Evolutionary conservation across 805 yeast species (phyloP), one percentile per base, ranked within the genome.

Genomic region (Candida michaelii): DNA sequence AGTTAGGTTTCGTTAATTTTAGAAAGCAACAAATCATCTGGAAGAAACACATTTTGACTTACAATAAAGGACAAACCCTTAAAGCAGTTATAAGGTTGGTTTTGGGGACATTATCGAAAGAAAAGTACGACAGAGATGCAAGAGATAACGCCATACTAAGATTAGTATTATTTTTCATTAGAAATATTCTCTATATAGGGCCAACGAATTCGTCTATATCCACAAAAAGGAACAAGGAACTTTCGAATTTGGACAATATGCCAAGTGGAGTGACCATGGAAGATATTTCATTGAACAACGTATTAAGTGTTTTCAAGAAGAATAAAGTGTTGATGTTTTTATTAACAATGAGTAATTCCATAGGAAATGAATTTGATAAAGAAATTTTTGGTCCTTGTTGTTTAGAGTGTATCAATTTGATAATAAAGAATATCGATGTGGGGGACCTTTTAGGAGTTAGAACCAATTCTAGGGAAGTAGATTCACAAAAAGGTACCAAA

Each of bases 141-240:
- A 68, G 88, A 27, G 97, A 90, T 51, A 80, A 80, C 44, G 82
- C 82, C 33, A 75, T 90, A 11, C 60, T 93, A 36, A 79, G 83
- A 42, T 70, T 91, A 45, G 87, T 85, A 19, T 63, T 90, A 12
- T 79, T 78, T 39, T 79, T 93, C 55, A 73, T 89, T 48, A 74
- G 96, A 48, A 93, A 93, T 58, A 52, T 93, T n/a, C 64, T 86
- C 7, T 74, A 80, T 30, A 88, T 91, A 25, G 89, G 84, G 50
- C 91, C 90, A 0, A 80, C 85, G 1, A 79, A 74, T 27, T 52
- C 74, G 4, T 73, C 82, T 1, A 61, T 80, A 7, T 64, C 79
- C 2, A 62, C 68, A 1, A 72, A 72, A 36, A 71, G 71, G 30
- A 62, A 65, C 45, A 68, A 51, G 45, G 58, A 50, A 55, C 60